Evolutionary conservation across 164 flowering plant species (phyloP), one percentile per base, ranked within the genome.

Genomic region (Vitis cinerea): DNA sequence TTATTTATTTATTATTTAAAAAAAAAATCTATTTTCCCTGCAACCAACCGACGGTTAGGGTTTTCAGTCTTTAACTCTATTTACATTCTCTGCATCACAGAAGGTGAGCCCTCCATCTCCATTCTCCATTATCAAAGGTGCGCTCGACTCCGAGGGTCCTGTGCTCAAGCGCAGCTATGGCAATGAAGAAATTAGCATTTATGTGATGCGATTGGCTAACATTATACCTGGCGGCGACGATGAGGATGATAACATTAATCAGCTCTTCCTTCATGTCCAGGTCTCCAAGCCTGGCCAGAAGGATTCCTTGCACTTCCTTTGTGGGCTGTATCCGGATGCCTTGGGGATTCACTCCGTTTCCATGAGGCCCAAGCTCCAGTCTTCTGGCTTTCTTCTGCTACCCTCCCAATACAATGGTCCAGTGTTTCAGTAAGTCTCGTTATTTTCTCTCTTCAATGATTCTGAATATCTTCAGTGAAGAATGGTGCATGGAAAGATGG

Each of bases 261-360:
- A 90, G 84, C 72, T 94, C 60, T 87, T 90, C 63, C 75, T 94
- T 71, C 97, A 90, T 61, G 92, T 92, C 27, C 83, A 85, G 55
- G 77, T 94, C 13, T 76, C 94, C 9, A 94, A 88, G 80, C 90
- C 92, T 17, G 84, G 80, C 0, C 83, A 69, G 61, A 56, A 72
- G 8, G 75, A 85, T 0, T 77, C 84, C 27, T 57, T 94, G 72
- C 89, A 86, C 71, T 86, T 94, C 63, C 83, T 92, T 0, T 94
- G 98, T 70, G 94, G 94, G 9, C 69, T 94, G 78, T 92, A 92
- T 75, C 93, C 94, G 0, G 97, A 92, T 66, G 97, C 97, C 3
- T 52, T 94, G 58, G 97, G 98, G 27, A 90, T 94, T 71, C 97
- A 92, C 70, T 85, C 97, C 11, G 89, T 92, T 65, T 80, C 93